Percentiles rank a stretch among this genome's conserved stretches.
phyloP scores from a whole-genome alignment of 2,329 filamentous ascomycete species.

The Pseudogymnoascus sp. region DNA sequence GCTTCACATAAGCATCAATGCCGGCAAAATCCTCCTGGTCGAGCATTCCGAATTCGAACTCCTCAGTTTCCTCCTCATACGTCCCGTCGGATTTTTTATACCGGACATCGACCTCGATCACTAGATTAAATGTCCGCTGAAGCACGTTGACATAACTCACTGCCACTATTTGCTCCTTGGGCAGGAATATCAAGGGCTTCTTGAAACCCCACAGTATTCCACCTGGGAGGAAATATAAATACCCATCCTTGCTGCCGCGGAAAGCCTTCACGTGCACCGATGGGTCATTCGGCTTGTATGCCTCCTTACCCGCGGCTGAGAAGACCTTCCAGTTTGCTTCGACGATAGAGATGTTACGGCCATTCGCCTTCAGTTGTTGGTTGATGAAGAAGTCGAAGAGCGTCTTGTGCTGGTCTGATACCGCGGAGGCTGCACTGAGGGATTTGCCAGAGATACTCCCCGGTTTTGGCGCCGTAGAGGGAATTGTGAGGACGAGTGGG shows the following conservation, averaged over 20 bases:
- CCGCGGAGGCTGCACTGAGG: constrained; percentile 41
- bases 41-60: constrained; percentile 62
- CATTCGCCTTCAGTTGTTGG: constrained; percentile 43
- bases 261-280: constrained; percentile 61
- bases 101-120: constrained; percentile 45
- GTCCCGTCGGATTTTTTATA: constrained; percentile 29
- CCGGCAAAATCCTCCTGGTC: constrained; percentile 61
- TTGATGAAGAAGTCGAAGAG: constrained; percentile 56
- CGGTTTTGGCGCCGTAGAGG: constrained; percentile 52
- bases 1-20: constrained; percentile 57
- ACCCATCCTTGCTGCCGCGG: constrained; percentile 62
- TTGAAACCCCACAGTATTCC: constrained; percentile 66
- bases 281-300: constrained; percentile 52
- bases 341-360: constrained; percentile 42
- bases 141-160: constrained; percentile 63
- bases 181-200: constrained; percentile 60
- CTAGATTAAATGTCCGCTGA: constrained; percentile 62
- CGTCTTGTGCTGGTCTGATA: constrained; percentile 52
- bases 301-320: constrained; percentile 48
- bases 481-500: constrained; percentile 58
- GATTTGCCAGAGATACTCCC: constrained; percentile 48
- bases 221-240: constrained; percentile 57
- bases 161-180: constrained; percentile 51
- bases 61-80: constrained; percentile 43
- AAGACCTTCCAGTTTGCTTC: constrained; percentile 50